These are phyloP conservation scores for Cyclostephanos tholiformis DNA, from an alignment of 108 stramenopile genomes.

Conservation along the genomic window DNA sequence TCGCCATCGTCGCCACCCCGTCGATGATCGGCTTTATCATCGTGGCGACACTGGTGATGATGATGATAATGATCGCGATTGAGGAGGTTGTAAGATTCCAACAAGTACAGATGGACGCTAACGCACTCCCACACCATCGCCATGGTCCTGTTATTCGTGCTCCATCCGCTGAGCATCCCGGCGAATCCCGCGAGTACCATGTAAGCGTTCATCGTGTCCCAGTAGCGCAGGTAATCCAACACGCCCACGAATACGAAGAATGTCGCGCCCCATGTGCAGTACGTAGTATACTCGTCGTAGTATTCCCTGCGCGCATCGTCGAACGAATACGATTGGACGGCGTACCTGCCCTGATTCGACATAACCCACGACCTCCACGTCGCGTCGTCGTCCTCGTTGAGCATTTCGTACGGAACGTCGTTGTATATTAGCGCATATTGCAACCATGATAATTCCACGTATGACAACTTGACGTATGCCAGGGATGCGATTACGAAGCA, in stretches of 20 bases:
- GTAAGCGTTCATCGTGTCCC: slow-evolving; percentile 7
- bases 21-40: background rate
- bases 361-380: background rate
- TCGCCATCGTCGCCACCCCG: no score
- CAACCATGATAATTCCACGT: background rate
- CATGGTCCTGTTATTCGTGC: background rate
- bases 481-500: slow-evolving; percentile 17
- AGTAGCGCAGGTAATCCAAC: slow-evolving; percentile 13
- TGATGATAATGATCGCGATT: slow-evolving; percentile 16
- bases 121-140: background rate
- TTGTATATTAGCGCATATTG: slow-evolving; percentile 1
- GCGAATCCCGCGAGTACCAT: slow-evolving; percentile 17
- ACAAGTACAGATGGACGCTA: slow-evolving; percentile 14
- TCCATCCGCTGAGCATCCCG: slow-evolving; percentile 2
- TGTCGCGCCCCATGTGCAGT: background rate
- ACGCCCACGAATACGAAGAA: slow-evolving; percentile 3
- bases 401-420: background rate
- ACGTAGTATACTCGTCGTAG: background rate
- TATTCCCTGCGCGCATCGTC: background rate
- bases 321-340: background rate
- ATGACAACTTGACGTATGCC: background rate
- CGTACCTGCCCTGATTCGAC: background rate
- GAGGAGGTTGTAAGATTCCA: slow-evolving; percentile 10
- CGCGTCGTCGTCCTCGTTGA: slow-evolving; percentile 3
- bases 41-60: no score